A percentile compares a stretch with the other conserved stretches of the same genome.
These are phyloP conservation scores for Vigna mungo DNA, from an alignment of 306 rosid species.

Conservation along the genomic window DNA sequence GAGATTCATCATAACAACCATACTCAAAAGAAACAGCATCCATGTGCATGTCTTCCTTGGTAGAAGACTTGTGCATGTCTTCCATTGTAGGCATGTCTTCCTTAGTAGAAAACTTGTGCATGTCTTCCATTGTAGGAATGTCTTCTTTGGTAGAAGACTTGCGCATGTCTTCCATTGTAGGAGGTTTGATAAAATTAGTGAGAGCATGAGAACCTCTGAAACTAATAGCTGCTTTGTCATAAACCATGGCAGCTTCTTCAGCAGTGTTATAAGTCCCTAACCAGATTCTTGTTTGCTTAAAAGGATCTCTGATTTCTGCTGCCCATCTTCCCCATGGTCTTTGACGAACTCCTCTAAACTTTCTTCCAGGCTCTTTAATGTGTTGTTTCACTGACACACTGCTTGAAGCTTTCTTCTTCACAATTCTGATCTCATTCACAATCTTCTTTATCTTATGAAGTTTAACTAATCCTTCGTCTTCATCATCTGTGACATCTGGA, in stretches of 20 bases:
- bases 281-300: slow-evolving; percentile 8
- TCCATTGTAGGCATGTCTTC: no score
- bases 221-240: slow-evolving; percentile 67
- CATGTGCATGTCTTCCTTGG: neutral
- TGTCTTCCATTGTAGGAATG: neutral
- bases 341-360: slow-evolving; percentile 82
- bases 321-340: slow-evolving; percentile 97
- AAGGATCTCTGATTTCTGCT: slow-evolving; percentile 88
- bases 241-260: slow-evolving; percentile 53
- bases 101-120: neutral
- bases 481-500: slow-evolving; percentile 76
- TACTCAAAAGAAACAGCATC: no score
- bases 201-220: slow-evolving; percentile 61
- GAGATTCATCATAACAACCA: neutral
- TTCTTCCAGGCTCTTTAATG: slow-evolving; percentile 26
- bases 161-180: neutral
- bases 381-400: neutral
- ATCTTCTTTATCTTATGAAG: slow-evolving; percentile 57
- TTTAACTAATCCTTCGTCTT: slow-evolving; percentile 46
- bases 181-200: slow-evolving; percentile 59
- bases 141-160: neutral
- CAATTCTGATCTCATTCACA: slow-evolving; percentile 56
- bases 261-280: slow-evolving; percentile 38
- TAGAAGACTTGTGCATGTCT: neutral
- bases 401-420: slow-evolving; percentile 4